Evolutionary conservation across 1,284 basidiomycete genomes (phyloP), one percentile per base, ranked within the genome.

Genomic region (Fomitiporia mediterranea): DNA sequence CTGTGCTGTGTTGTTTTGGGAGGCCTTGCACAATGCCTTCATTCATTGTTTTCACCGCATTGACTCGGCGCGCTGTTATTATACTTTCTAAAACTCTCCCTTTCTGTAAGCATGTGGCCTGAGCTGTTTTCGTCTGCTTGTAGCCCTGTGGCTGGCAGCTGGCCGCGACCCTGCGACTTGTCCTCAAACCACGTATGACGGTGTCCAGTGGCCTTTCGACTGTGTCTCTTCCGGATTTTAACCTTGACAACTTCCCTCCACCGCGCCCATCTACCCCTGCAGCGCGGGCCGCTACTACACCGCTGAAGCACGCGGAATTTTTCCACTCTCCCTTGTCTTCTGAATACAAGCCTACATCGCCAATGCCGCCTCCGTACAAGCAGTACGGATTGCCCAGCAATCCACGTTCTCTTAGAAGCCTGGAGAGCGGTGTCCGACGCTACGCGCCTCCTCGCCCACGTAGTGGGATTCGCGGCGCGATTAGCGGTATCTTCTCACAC

Each of bases 361-460:
- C 4, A 35, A 25, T 50, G 48, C 34, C 32, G 61, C 57, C 46
- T 49, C 48, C 53, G 57, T 57, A 28, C 69, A 58, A 23, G 55
- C 57, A 34, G 53, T 35, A 4, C 48, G 51, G 25, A 61, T 62
- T 47, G 58, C 60, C 34, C 49, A 54, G 40, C 57, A 50, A 21
- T 49, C 57, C 9, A 63, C 61, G 13, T 55, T 53, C 57, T 28
- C 39, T 51, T 4, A 56, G 59, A 43, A 71, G 73, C 8, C 53
- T 69, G 15, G 71, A 74, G 62, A 63, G 64, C 30, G 64, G 63
- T 40, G 51, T 58, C 23, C 52, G 50, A 56, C 21, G 49, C 19
- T 44, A 51, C 25, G 38, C 37, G 9, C 8, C 37, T 15, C 55
- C 50, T 9, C 34, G 32, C 17, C 8, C 49, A 11, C 43, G 47